A percentile compares a stretch with the other conserved stretches of the same genome.
These are phyloP conservation scores for Aspergillus phoenicis DNA, from an alignment of 2,329 filamentous ascomycete genomes.

Conservation along the genomic window DNA sequence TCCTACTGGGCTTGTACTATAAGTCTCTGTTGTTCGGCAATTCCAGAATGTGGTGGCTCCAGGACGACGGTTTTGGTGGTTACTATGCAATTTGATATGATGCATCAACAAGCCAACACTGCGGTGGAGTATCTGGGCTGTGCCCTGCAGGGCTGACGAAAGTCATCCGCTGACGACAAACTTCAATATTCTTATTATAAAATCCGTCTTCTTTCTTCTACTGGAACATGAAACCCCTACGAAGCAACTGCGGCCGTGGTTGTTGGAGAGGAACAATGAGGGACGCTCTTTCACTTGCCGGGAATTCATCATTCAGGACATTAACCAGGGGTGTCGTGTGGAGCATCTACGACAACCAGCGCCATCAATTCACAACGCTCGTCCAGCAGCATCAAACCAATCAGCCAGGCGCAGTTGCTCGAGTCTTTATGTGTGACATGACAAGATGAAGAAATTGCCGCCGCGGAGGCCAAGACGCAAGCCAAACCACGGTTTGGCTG, in stretches of 20 bases:
- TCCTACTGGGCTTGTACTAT: too few relatives aligned
- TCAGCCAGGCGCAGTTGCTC: neutral
- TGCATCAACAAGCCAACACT: neutral
- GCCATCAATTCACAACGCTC: neutral
- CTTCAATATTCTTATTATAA: neutral
- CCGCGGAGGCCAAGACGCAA: neutral
- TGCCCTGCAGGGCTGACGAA: neutral
- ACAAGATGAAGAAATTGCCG: conserved; percentile 9
- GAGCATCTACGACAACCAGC: neutral
- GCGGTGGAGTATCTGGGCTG: neutral
- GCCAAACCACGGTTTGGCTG: conserved; percentile 3
- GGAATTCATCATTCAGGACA: neutral
- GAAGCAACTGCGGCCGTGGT: neutral
- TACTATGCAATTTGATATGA: neutral
- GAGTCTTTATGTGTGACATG: conserved; percentile 10
- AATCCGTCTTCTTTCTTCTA: neutral
- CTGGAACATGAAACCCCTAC: neutral
- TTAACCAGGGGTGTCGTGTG: neutral
- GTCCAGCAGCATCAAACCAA: neutral
- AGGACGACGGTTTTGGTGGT: too few relatives aligned
- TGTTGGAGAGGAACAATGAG: neutral
- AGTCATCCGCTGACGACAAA: neutral
- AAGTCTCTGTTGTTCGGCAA: too few relatives aligned
- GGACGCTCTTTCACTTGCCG: too few relatives aligned
- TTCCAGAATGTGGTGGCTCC: too few relatives aligned